Base-by-base conservation (phyloP, 73 alveolate genomes). In the Symbiodinium natans region DNA sequence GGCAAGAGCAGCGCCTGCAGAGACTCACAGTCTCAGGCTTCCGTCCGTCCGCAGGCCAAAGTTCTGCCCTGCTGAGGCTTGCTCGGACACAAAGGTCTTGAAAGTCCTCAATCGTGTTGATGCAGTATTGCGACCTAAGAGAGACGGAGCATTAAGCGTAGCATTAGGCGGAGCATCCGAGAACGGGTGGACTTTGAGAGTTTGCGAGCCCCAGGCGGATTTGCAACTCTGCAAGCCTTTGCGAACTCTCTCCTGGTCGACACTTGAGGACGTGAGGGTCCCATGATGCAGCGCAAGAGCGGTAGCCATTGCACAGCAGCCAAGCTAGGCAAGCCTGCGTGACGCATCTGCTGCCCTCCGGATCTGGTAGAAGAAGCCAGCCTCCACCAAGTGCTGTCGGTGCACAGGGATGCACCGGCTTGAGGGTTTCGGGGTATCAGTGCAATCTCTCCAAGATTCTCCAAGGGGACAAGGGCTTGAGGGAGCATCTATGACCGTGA, bases 361-460 rank as follows among this genome's bases (percentile, higher is more conserved):
- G 46, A 71, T 71, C 88, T 90, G 97, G 87, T 90, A 63, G 88
- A 90, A 90, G 88, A 90, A 90, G 52, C 77, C 85, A 2, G 97
- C 97, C 97, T 90, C 41, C 21, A 0, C 41, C 15, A 27, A 63
- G 59, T 13, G 6, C 59, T n/a, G n/a, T n/a, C n/a, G n/a, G n/a
- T n/a, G n/a, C n/a, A n/a, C n/a, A n/a, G n/a, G n/a, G n/a, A n/a
- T n/a, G n/a, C n/a, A n/a, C n/a, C n/a, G n/a, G 59, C 6, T 46
- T 46, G 6, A 46, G 59, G 59, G 59, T 46, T 46, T 46, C 6
- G 59, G 59, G 59, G n/a, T n/a, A n/a, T n/a, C n/a, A n/a, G n/a
- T n/a, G n/a, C n/a, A n/a, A n/a, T n/a, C n/a, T n/a, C n/a, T n/a
- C n/a, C 68, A 52, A 27, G 68, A 52, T 21, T 17, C 17, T 52